phyloP scores from a whole-genome alignment of 1,284 basidiomycete species.

The Phellopilus nigrolimitatus region DNA sequence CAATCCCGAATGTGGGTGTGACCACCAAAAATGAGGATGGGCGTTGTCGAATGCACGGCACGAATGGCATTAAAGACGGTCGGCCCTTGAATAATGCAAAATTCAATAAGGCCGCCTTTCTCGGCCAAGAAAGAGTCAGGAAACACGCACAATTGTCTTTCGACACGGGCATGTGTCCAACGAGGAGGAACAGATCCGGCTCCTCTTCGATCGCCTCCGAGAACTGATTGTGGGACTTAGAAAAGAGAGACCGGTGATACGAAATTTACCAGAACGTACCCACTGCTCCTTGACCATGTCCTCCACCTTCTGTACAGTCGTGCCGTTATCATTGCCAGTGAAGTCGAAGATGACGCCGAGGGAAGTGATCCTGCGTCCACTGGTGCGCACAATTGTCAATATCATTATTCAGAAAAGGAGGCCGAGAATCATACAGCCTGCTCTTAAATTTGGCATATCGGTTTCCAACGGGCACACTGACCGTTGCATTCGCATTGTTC shows the following conservation, averaged over 20 bases:
- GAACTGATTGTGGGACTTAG: constrained; percentile 43
- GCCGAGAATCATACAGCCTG: constrained; percentile 44
- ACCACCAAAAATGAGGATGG: constrained; percentile 77
- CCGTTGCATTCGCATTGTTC: constrained; percentile 31
- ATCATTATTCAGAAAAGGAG: not conserved
- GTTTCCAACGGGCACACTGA: constrained; percentile 60
- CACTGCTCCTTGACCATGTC: constrained; percentile 74
- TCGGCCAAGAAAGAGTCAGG: constrained; percentile 20
- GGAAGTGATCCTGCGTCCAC: constrained; percentile 63
- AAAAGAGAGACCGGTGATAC: not conserved
- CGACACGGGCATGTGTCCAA: constrained; percentile 70
- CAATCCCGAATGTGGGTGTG: constrained; percentile 47
- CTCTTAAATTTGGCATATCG: constrained; percentile 76
- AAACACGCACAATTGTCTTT: constrained; percentile 49
- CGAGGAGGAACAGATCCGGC: constrained; percentile 77
- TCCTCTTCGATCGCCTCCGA: constrained; percentile 71
- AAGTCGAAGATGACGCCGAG: constrained; percentile 81
- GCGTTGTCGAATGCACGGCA: constrained; percentile 63
- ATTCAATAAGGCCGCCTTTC: constrained; percentile 24
- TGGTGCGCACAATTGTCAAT: not conserved
- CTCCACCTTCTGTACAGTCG: constrained; percentile 67
- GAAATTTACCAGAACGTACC: constrained; percentile 35
- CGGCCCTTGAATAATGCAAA: constrained; percentile 61
- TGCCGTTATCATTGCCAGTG: constrained; percentile 57
- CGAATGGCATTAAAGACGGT: constrained; percentile 72